These are phyloP conservation scores for Colletotrichum godetiae DNA, from an alignment of 2,329 filamentous ascomycete species.

Conservation along the genomic window DNA sequence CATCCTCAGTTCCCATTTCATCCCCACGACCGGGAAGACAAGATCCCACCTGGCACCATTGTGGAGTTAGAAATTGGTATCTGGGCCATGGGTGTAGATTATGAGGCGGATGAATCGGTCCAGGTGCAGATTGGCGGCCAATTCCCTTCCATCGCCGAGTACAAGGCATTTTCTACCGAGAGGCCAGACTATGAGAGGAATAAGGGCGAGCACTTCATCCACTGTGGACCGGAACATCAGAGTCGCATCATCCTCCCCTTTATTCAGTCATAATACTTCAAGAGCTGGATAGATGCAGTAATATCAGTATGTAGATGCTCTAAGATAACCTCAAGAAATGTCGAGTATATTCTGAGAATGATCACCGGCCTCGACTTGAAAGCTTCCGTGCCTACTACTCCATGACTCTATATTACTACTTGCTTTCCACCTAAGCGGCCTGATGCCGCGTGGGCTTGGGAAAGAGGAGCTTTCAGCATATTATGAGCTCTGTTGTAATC, in stretches of 20 bases:
- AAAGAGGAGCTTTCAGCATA: no score
- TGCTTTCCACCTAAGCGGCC: no score
- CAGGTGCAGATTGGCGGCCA: conserved; percentile 43
- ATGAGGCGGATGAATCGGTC: conserved; percentile 51
- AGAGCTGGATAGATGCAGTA: no score
- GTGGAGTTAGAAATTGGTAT: conserved; percentile 60
- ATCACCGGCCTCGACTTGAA: no score
- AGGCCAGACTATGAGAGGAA: conserved; percentile 54
- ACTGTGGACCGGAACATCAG: conserved; percentile 50
- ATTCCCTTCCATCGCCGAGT: conserved; percentile 52
- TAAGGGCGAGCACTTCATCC: conserved; percentile 50
- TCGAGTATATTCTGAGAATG: no score
- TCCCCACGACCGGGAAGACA: conserved; percentile 52
- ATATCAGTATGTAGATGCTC: no score
- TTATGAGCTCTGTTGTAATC: no score
- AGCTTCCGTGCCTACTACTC: no score
- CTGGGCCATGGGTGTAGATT: conserved; percentile 58
- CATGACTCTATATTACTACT: no score
- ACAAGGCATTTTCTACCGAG: conserved; percentile 48
- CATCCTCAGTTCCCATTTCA: conserved; percentile 47
- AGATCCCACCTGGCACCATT: conserved; percentile 52
- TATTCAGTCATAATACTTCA: not conserved
- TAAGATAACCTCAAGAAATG: no score
- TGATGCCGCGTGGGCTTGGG: no score
- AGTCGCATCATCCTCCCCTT: conserved; percentile 49